Evolutionary conservation across 306 rosid species (phyloP), one percentile per base, ranked within the genome.

Genomic region (Castanospermum australe): DNA sequence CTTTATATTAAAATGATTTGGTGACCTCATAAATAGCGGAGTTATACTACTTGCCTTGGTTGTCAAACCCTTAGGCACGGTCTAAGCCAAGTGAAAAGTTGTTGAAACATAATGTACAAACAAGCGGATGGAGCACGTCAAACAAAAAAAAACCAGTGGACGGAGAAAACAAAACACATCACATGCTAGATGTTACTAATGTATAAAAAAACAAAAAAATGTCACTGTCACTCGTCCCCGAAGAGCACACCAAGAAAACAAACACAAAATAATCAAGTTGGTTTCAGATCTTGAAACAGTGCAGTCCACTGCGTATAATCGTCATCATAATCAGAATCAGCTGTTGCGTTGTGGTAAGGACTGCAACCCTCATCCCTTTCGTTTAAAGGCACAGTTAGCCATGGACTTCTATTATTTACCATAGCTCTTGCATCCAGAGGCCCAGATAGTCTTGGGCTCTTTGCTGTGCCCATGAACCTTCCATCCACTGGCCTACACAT

Each of bases 231-330:
- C 64, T 64, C 47, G 30, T 15, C 8, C 7, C 39, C 54, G 18
- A 11, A 30, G 18, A 21, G 21, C 38, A 25, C 60, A 2, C 3
- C 25, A 4, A 3, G n/a, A 5, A 61, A 54, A 52, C 48, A 48
- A 48, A 42, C 1, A 35, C 17, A 62, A 41, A 66, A 74, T 7
- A 15, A 51, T 87, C 79, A 95, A 75, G 95, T 92, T 22, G 99
- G 98, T 68, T 95, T 90, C 87, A 95, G 82, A 67, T 95, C 97
- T 21, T 90, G 92, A 85, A 95, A 92, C 86, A 92, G 39, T 3
- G 96, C 48, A 44, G 87, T 81, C 98, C 99, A 92, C 24, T 86
- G 77, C 15, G 87, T 80, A 74, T 83, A 92, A 20, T 92, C 92
- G 32, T 81, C 94, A 50, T 85, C 90, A 69, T 83, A 88, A 54